Evolutionary conservation across 805 yeast genomes (phyloP).

Genomic region (Myxozyma nipponensis): DNA sequence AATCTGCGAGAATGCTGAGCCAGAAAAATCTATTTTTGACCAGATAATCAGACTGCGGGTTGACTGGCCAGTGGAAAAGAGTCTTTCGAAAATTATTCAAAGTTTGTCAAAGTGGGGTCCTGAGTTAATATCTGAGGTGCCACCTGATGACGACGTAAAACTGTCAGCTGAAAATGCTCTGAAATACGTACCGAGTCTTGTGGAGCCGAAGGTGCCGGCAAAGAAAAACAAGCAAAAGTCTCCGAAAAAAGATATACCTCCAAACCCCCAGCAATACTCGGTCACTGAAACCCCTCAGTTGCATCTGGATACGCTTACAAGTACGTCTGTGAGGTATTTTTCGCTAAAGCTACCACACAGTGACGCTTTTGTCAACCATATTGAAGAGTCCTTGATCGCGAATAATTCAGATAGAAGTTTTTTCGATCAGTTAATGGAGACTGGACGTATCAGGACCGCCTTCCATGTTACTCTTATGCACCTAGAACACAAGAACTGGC

Average conservation of each 20-base stretch:
- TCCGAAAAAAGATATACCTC: conserved; percentile 26
- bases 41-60: conserved; percentile 56
- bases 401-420: conserved; percentile 14
- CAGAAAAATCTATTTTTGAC: conserved; percentile 65
- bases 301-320: not conserved
- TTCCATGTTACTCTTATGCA: conserved; percentile 73
- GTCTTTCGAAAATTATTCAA: conserved; percentile 46
- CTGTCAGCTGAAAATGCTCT: conserved; percentile 53
- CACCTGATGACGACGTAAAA: conserved; percentile 43
- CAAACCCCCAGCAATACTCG: conserved; percentile 30
- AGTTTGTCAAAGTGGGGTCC: conserved; percentile 45
- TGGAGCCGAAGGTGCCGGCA: conserved; percentile 17
- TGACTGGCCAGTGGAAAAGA: conserved; percentile 47
- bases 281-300: conserved; percentile 1
- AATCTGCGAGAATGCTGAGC: conserved; percentile 44
- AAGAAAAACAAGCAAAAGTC: not conserved
- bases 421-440: conserved; percentile 23
- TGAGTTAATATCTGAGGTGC: conserved; percentile 41
- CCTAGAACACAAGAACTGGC: conserved; percentile 14
- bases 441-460: conserved; percentile 45
- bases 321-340: conserved; percentile 6
- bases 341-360: conserved; percentile 12
- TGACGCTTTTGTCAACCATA: not conserved
- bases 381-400: conserved; percentile 19
- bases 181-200: conserved; percentile 50